A percentile compares a stretch with the other conserved stretches of the same genome.
Evolutionary conservation across 305 asterid genomes (phyloP).

Genomic region (Salvia sclarea): DNA sequence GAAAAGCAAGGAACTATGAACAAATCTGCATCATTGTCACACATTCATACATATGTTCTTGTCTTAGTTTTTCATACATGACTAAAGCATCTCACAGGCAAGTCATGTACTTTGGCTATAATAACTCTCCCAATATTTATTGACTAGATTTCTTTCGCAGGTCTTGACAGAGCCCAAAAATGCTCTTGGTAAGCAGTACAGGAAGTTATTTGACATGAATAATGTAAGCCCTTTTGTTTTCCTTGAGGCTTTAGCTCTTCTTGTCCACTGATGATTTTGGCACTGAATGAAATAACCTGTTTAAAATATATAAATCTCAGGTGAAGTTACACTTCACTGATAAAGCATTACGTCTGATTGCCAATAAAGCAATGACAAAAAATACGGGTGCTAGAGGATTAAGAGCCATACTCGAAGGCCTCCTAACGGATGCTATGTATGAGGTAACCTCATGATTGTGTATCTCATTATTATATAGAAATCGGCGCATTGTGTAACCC

Average conservation of each 20-base stretch:
- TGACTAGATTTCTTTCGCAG: conserved; percentile 40
- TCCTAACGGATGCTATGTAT: conserved; percentile 84
- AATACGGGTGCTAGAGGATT: conserved; percentile 95
- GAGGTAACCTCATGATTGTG: conserved; percentile 58
- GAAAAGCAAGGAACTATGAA: neutral
- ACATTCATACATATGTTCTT: neutral
- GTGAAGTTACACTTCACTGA: conserved; percentile 81
- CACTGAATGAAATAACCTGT: conserved; percentile 20
- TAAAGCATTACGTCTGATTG: conserved; percentile 63
- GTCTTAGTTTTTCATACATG: no score
- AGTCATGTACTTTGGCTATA: conserved; percentile 5
- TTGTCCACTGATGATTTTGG: conserved; percentile 17
- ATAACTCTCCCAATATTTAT: conserved; percentile 16
- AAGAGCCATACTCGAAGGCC: conserved; percentile 81
- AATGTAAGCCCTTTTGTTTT: conserved; percentile 49
- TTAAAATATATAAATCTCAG: conserved; percentile 42
- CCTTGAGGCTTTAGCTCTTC: conserved; percentile 3
- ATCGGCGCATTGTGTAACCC: neutral
- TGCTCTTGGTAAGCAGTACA: conserved; percentile 93
- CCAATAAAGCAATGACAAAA: conserved; percentile 79
- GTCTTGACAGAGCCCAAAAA: conserved; percentile 87
- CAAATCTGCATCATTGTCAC: neutral
- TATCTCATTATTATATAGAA: neutral
- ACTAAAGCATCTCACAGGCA: conserved; percentile 6
- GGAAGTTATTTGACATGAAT: conserved; percentile 82